Evolutionary conservation across 192 early-diverging fungal species (phyloP).

Genomic region (Linnemannia elongata): DNA sequence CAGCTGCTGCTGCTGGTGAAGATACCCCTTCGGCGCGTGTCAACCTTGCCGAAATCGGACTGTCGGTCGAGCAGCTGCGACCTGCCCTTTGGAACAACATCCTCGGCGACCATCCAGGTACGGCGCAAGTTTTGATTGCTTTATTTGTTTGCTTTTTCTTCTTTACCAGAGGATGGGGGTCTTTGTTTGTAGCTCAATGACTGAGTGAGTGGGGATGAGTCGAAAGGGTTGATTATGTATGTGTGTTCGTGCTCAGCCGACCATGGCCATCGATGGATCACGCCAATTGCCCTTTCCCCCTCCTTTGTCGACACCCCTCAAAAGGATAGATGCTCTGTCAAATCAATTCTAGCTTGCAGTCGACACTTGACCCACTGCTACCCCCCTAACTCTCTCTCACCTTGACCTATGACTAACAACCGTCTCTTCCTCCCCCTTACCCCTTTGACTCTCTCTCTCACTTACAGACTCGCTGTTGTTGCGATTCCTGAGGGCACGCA

Average conservation of each 20-base stretch:
- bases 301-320: not conserved
- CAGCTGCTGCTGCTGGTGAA: conserved; percentile 11
- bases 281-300: not conserved
- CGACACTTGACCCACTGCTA: not conserved
- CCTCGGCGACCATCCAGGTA: conserved; percentile 54
- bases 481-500: conserved; percentile 91
- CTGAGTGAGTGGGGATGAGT: no score
- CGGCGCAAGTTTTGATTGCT: not conserved
- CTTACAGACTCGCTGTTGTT: conserved; percentile 73
- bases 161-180: not conserved
- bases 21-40: conserved; percentile 20
- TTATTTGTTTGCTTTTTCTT: conserved; percentile 1
- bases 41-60: conserved; percentile 40
- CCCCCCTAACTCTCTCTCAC: not conserved
- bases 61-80: conserved; percentile 33
- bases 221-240: not conserved
- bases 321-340: not conserved
- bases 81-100: conserved; percentile 55
- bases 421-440: no score
- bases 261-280: not conserved
- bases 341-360: not conserved
- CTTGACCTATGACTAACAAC: not conserved
- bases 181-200: not conserved
- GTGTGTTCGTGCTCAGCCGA: not conserved
- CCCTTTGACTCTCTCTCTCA: not conserved